Percentiles rank a stretch among this genome's conserved stretches.
These are phyloP conservation scores for Cryptosporidium baileyi DNA, from an alignment of 169 alveolate genomes.

Conservation along the genomic window DNA sequence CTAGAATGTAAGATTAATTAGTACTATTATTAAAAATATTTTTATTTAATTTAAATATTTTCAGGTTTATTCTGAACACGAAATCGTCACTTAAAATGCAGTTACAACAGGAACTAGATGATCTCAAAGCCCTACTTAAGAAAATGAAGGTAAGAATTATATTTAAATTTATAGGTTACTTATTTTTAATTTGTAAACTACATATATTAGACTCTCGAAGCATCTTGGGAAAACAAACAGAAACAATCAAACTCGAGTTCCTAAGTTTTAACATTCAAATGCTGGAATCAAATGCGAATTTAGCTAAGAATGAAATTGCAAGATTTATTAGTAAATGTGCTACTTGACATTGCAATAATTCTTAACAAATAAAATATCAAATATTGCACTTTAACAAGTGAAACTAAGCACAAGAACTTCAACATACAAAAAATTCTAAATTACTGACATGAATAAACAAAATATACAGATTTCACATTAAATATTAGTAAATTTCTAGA, in stretches of 20 bases:
- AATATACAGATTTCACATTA: too few relatives aligned
- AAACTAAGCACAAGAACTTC: too few relatives aligned
- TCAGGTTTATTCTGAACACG: conserved; percentile 25
- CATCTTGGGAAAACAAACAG: conserved; percentile 48
- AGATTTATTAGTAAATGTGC: background rate
- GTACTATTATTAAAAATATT: background rate
- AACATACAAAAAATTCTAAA: too few relatives aligned
- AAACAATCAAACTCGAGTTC: conserved; percentile 25
- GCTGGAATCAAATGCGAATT: background rate
- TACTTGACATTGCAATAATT: background rate
- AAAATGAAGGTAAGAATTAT: conserved; percentile 55
- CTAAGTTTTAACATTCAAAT: too few relatives aligned
- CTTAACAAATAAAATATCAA: background rate
- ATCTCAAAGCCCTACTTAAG: conserved; percentile 7
- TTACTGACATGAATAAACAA: too few relatives aligned
- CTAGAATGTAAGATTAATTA: conserved; percentile 44
- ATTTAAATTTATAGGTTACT: background rate
- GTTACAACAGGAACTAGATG: conserved; percentile 46
- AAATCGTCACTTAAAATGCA: conserved; percentile 48
- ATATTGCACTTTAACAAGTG: background rate
- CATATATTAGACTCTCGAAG: conserved; percentile 9
- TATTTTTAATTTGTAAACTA: background rate
- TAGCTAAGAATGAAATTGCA: background rate
- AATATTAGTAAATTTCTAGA: too few relatives aligned
- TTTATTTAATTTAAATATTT: background rate